A percentile compares a stretch with the other conserved stretches of the same genome.
Conservation (phyloP, 2,329 filamentous ascomycete species). For the Monilinia fructigena region DNA sequence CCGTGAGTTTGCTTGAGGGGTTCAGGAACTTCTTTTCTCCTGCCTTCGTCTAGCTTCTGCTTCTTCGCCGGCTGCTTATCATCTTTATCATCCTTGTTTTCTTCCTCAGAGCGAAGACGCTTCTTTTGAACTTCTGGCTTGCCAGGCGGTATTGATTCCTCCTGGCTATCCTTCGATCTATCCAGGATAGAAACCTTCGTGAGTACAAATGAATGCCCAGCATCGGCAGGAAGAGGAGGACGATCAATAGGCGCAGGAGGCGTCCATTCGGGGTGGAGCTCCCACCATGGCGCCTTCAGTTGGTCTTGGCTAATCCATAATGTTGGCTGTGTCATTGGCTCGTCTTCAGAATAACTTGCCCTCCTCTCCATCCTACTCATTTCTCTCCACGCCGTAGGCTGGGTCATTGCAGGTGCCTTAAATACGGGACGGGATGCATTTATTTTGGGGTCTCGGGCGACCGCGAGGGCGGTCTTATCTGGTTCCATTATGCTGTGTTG, state of each 20-base stretch:
- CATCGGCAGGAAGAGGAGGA: not conserved
- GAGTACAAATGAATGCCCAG: too few species aligned
- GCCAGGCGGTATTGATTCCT: too few species aligned
- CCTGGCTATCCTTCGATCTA: not conserved
- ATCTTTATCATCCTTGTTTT: not conserved
- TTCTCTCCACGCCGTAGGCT: not conserved
- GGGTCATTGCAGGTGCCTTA: not conserved
- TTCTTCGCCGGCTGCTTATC: not conserved
- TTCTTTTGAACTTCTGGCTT: not conserved
- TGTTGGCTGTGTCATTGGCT: not conserved
- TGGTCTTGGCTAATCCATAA: not conserved
- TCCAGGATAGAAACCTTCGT: too few species aligned
- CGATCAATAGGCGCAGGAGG: not conserved
- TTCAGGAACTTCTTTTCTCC: not conserved
- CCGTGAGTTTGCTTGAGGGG: not conserved
- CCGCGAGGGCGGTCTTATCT: not conserved
- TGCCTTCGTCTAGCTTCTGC: not conserved
- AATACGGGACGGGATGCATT: not conserved
- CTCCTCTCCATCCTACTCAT: too few species aligned
- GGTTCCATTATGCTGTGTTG: slow-evolving; percentile 1
- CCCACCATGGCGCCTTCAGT: not conserved
- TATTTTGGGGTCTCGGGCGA: not conserved
- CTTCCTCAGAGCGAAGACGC: not conserved
- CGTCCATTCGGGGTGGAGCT: not conserved
- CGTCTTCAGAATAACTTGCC: too few species aligned